Percentiles rank a stretch among this genome's conserved stretches.
These are phyloP conservation scores for Metschnikowia hibisci DNA, from an alignment of 805 yeast genomes.

Conservation along the genomic window DNA sequence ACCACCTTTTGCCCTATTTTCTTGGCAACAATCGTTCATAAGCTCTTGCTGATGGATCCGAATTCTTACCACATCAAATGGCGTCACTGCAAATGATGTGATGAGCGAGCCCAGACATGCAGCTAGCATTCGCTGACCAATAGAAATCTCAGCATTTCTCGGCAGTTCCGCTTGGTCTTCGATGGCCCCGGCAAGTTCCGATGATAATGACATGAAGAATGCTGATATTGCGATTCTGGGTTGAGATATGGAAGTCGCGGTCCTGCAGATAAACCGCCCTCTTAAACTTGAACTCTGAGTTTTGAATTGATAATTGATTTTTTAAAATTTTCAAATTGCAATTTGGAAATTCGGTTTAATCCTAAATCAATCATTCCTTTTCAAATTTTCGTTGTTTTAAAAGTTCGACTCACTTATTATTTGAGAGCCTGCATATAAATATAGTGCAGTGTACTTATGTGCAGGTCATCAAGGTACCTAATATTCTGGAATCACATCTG, in stretches of 20 bases:
- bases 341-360: too few relatives aligned
- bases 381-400: too few relatives aligned
- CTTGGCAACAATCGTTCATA: slow-evolving; percentile 23
- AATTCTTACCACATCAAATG: slow-evolving; percentile 76
- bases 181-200: slow-evolving; percentile 38
- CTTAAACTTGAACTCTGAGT: too few relatives aligned
- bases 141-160: slow-evolving; percentile 34
- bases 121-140: slow-evolving; percentile 66
- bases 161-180: slow-evolving; percentile 26
- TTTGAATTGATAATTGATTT: too few relatives aligned
- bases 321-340: too few relatives aligned
- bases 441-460: too few relatives aligned
- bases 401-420: too few relatives aligned
- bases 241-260: too few relatives aligned
- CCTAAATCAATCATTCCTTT: too few relatives aligned
- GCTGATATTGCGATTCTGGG: too few relatives aligned
- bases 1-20: background rate
- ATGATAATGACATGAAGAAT: slow-evolving; percentile 32
- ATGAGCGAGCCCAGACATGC: slow-evolving; percentile 74
- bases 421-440: too few relatives aligned
- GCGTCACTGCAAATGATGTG: slow-evolving; percentile 72
- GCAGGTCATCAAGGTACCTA: slow-evolving; percentile 1
- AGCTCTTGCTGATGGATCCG: slow-evolving; percentile 75
- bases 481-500: slow-evolving; percentile 36
- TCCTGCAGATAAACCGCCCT: too few relatives aligned